These are phyloP conservation scores for Thraustochytrium sp. DNA, from an alignment of 352 stramenopile genomes.

Conservation along the genomic window DNA sequence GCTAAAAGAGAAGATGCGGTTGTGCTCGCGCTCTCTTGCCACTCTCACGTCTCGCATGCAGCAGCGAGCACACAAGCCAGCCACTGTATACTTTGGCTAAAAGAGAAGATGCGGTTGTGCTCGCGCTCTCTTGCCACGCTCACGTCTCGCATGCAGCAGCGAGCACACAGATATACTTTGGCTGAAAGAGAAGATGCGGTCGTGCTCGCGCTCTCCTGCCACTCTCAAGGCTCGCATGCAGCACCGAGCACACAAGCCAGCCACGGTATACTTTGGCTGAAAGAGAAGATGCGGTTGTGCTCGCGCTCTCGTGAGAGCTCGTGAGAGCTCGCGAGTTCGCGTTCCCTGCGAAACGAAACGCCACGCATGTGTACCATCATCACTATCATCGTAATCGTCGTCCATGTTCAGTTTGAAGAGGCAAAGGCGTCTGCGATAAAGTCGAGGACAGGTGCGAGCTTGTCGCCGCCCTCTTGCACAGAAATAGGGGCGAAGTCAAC, in stretches of 20 bases:
- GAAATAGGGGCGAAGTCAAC: slow-evolving; percentile 1
- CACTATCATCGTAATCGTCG: not conserved
- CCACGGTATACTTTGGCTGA: not conserved
- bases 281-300: not conserved
- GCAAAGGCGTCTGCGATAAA: not conserved
- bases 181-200: not conserved
- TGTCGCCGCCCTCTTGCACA: slow-evolving; percentile 2
- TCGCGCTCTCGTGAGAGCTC: not conserved
- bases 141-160: not conserved
- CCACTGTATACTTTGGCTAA: not conserved
- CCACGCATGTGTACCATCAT: no score
- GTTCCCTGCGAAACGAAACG: no score
- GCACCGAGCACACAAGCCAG: not conserved
- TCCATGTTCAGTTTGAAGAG: not conserved
- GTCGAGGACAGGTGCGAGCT: not conserved
- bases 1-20: not conserved
- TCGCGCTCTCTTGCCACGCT: not conserved
- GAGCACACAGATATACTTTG: not conserved
- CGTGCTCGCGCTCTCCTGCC: not conserved
- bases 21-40: not conserved
- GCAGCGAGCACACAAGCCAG: not conserved
- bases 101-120: not conserved
- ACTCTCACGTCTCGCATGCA: not conserved
- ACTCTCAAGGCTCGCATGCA: not conserved
- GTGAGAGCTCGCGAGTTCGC: no score